phyloP scores from a whole-genome alignment of 331 rosid genomes.

The Prunus yedoensis region DNA sequence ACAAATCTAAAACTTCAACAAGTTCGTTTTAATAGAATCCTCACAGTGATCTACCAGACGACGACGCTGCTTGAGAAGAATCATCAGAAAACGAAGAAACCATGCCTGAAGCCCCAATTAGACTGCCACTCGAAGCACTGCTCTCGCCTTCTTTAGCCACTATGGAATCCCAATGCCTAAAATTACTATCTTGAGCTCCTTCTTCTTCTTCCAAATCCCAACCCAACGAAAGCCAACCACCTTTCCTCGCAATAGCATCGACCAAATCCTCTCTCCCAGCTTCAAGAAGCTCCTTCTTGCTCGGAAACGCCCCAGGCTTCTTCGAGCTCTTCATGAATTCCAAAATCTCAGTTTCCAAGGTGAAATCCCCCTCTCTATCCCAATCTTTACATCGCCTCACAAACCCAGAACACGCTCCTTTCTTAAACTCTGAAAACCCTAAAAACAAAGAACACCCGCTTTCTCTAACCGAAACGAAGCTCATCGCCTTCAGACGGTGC shows the following conservation, averaged over 20 bases:
- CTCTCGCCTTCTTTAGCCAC: not conserved
- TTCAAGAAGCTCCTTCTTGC: conserved; percentile 61
- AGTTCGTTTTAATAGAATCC: conserved; percentile 40
- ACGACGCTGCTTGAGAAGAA: conserved; percentile 36
- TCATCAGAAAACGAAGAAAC: conserved; percentile 27
- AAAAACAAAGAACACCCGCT: conserved; percentile 10
- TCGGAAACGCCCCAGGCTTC: conserved; percentile 67
- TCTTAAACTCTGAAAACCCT: conserved; percentile 20
- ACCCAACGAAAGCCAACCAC: conserved; percentile 86
- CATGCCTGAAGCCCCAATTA: conserved; percentile 25
- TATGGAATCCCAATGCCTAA: not conserved
- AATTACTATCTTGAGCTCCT: conserved; percentile 4
- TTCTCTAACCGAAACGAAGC: conserved; percentile 16
- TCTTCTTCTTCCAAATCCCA: conserved; percentile 58
- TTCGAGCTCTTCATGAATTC: conserved; percentile 75
- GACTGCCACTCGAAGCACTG: conserved; percentile 18
- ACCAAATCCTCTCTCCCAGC: conserved; percentile 84
- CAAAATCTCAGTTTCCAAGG: conserved; percentile 68
- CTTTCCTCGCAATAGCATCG: conserved; percentile 57
- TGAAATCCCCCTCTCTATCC: conserved; percentile 48
- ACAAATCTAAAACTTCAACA: not conserved
- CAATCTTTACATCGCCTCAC: conserved; percentile 49
- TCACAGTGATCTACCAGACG: conserved; percentile 64
- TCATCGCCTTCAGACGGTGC: conserved; percentile 9
- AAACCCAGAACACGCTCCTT: conserved; percentile 35